Conservation (phyloP, 75 land plant genomes). For the Gnetum montanum region DNA sequence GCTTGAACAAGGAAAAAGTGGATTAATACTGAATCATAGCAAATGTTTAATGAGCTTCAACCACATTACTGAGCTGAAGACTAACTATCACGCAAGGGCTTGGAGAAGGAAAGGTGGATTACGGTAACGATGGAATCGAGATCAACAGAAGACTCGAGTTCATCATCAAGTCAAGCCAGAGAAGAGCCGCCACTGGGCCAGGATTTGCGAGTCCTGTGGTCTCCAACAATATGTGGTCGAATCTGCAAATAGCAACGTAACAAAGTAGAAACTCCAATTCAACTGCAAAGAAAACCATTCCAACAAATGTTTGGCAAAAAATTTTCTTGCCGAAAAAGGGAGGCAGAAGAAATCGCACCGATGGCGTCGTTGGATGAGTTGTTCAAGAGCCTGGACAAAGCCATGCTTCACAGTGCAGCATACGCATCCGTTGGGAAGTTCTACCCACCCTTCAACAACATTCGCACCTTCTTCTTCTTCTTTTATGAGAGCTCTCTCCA, state of each 20-base stretch:
- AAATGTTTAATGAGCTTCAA: too few relatives aligned
- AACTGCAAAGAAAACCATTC: too few relatives aligned
- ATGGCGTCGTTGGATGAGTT: constrained; percentile 68
- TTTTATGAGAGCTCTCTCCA: constrained; percentile 91
- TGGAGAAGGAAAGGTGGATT: too few relatives aligned
- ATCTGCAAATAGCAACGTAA: constrained; percentile 27
- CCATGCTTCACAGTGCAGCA: constrained; percentile 96
- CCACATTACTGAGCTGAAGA: too few relatives aligned
- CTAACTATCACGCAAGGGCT: too few relatives aligned
- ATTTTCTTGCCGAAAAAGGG: too few relatives aligned
- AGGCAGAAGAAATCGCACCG: too few relatives aligned
- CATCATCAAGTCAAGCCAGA: constrained; percentile 90
- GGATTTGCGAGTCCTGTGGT: constrained; percentile 96
- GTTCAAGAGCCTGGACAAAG: constrained; percentile 92
- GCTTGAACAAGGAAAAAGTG: too few relatives aligned
- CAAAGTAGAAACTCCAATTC: constrained; percentile 1
- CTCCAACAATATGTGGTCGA: constrained; percentile 89
- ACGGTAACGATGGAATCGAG: constrained; percentile 92
- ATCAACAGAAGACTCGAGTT: constrained; percentile 69
- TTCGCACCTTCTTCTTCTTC: constrained; percentile 56
- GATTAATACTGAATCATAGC: too few relatives aligned
- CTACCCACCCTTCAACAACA: constrained; percentile 92
- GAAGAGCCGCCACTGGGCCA: constrained; percentile 83
- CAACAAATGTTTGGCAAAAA: too few relatives aligned
- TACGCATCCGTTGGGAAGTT: constrained; percentile 88